Conservation (phyloP, 495 filamentous ascomycete species). For the Penicillium paxilli region DNA sequence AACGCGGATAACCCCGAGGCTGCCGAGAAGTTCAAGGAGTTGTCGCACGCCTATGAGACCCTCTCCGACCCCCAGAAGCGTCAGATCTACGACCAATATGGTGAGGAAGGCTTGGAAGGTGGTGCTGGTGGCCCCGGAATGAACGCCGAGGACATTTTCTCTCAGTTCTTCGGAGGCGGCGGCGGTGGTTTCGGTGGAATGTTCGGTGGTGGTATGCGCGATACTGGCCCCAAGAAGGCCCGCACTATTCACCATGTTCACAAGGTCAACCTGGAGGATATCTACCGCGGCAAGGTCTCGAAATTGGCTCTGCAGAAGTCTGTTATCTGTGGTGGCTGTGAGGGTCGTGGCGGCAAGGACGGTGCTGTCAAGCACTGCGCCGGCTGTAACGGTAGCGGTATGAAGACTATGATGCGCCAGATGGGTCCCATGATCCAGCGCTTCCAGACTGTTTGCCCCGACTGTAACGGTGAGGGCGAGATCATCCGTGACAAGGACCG, state of each 20-base stretch:
- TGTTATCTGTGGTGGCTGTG: conserved; percentile 93
- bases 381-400: conserved; percentile 88
- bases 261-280: conserved; percentile 96
- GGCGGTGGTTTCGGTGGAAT: conserved; percentile 79
- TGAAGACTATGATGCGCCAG: conserved; percentile 99
- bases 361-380: conserved; percentile 90
- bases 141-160: conserved; percentile 95
- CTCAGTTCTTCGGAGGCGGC: conserved; percentile 94
- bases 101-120: conserved; percentile 90
- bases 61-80: conserved; percentile 92
- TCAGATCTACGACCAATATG: conserved; percentile 91
- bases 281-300: conserved; percentile 96
- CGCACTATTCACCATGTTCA: conserved; percentile 96
- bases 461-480: conserved; percentile 97
- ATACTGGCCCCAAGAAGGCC: conserved; percentile 87
- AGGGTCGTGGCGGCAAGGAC: conserved; percentile 95
- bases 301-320: conserved; percentile 97
- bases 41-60: conserved; percentile 92
- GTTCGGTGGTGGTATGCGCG: conserved; percentile 80
- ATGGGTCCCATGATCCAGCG: conserved; percentile 99
- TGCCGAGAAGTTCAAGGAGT: conserved; percentile 96
- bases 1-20: conserved; percentile 91
- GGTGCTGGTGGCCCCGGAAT: conserved; percentile 83
- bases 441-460: conserved; percentile 98
- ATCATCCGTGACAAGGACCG: conserved; percentile 92